Evolutionary conservation across 2,329 filamentous ascomycete genomes (phyloP).

Genomic region (Aspergillus latus): DNA sequence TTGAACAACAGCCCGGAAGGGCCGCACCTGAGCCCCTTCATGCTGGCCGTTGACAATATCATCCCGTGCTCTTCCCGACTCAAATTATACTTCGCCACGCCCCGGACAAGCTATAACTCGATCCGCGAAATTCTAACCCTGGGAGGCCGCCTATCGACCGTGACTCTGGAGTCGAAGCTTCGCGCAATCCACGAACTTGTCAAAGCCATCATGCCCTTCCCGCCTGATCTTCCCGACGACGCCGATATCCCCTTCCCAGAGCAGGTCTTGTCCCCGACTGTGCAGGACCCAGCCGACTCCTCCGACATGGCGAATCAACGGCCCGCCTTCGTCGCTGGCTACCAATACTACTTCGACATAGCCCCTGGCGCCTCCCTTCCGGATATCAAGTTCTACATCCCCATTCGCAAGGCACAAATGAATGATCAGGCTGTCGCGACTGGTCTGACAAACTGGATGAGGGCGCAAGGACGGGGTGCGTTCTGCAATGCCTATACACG

Average conservation of each 20-base stretch:
- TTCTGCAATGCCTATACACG: neutral
- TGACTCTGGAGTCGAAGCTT: neutral
- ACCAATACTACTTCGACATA: conserved; percentile 6
- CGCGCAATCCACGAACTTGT: conserved; percentile 15
- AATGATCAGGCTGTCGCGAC: neutral
- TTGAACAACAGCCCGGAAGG: neutral
- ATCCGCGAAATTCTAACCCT: conserved; percentile 6
- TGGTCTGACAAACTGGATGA: neutral
- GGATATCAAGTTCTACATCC: conserved; percentile 2
- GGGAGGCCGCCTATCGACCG: neutral
- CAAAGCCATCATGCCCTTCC: neutral
- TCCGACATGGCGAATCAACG: neutral
- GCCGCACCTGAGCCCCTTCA: neutral
- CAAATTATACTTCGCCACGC: conserved; percentile 13
- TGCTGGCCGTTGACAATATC: conserved; percentile 14
- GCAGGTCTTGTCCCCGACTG: neutral
- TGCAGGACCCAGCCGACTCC: neutral
- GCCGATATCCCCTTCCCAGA: neutral
- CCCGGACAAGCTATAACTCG: conserved; percentile 2
- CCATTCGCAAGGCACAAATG: neutral
- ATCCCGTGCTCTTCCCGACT: conserved; percentile 4
- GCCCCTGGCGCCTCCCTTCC: neutral
- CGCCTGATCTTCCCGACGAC: neutral
- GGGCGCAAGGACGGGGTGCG: neutral
- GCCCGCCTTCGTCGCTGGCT: neutral